A percentile compares a stretch with the other conserved stretches of the same genome.
Evolutionary conservation across 768 basidiomycete species (phyloP).

Genomic region (Lentinula detonsa): DNA sequence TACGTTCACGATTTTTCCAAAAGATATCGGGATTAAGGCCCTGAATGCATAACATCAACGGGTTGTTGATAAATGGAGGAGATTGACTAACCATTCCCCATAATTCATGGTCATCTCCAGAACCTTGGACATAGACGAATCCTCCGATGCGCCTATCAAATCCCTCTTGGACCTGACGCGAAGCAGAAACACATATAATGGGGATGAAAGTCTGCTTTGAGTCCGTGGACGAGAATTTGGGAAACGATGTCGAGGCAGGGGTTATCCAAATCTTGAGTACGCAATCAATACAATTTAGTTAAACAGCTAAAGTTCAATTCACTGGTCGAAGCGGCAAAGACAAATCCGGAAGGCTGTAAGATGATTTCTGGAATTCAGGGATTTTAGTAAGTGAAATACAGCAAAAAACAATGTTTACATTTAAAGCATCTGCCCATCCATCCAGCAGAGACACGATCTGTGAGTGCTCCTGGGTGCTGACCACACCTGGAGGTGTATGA

Average conservation of each 20-base stretch:
- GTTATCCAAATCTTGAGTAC: slow-evolving; percentile 64
- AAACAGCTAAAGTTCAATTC: neutral
- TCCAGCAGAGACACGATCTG: slow-evolving; percentile 69
- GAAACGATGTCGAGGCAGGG: slow-evolving; percentile 55
- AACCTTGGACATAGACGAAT: slow-evolving; percentile 87
- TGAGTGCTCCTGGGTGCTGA: slow-evolving; percentile 69
- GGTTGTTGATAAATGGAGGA: neutral
- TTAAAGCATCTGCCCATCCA: slow-evolving; percentile 62
- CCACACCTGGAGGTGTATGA: slow-evolving; percentile 65
- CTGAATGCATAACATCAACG: slow-evolving; percentile 26
- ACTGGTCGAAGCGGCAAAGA: slow-evolving; percentile 62
- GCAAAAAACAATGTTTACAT: slow-evolving; percentile 35
- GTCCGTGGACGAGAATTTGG: slow-evolving; percentile 18
- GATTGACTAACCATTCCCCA: slow-evolving; percentile 62
- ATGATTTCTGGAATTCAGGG: slow-evolving; percentile 47
- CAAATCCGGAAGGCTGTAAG: slow-evolving; percentile 61
- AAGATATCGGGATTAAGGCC: slow-evolving; percentile 72
- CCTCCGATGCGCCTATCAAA: slow-evolving; percentile 58
- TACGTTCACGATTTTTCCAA: slow-evolving; percentile 48
- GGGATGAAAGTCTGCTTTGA: slow-evolving; percentile 43
- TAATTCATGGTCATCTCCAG: slow-evolving; percentile 91
- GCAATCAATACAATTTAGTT: neutral
- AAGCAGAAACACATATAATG: slow-evolving; percentile 83
- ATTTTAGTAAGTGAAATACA: neutral
- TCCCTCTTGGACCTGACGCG: slow-evolving; percentile 57